phyloP scores from a whole-genome alignment of 2,329 filamentous ascomycete species.

The Cryphonectria naterciae region DNA sequence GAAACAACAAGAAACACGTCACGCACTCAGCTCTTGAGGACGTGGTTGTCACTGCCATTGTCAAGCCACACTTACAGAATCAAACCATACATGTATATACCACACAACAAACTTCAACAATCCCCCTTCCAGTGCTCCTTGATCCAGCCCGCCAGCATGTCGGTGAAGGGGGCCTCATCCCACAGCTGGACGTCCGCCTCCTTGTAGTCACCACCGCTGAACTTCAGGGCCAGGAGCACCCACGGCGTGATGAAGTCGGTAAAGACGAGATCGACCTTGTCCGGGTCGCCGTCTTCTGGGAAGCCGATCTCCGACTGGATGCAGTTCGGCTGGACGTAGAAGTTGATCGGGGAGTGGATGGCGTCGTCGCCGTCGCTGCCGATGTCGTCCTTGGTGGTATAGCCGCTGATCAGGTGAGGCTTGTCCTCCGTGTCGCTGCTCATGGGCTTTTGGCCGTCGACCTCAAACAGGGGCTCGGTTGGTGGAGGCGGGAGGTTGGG shows the following conservation, averaged over 20 bases:
- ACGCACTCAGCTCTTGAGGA: slow-evolving; percentile 12
- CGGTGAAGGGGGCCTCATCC: slow-evolving; percentile 58
- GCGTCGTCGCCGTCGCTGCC: slow-evolving; percentile 90
- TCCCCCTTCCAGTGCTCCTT: slow-evolving; percentile 59
- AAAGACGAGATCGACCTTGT: slow-evolving; percentile 85
- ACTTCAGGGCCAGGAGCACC: slow-evolving; percentile 74
- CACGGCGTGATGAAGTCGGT: slow-evolving; percentile 88
- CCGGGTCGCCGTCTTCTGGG: slow-evolving; percentile 58
- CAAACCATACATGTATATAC: neutral
- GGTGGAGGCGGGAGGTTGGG: slow-evolving; percentile 29
- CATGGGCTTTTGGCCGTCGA: slow-evolving; percentile 39
- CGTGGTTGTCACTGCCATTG: neutral
- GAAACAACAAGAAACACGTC: neutral
- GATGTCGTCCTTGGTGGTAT: slow-evolving; percentile 86
- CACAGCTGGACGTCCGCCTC: slow-evolving; percentile 55
- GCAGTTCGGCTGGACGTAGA: slow-evolving; percentile 81
- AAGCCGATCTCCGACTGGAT: slow-evolving; percentile 73
- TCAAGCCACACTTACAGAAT: neutral
- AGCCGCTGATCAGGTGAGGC: slow-evolving; percentile 65
- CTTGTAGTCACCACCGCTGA: slow-evolving; percentile 56
- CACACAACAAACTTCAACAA: slow-evolving; percentile 40
- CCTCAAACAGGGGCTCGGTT: slow-evolving; percentile 13
- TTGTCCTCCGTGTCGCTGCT: slow-evolving; percentile 37
- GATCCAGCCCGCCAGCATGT: slow-evolving; percentile 62
- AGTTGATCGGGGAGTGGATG: slow-evolving; percentile 73